Conservation (phyloP, 1,139 yeast genomes). For the Insectozyma bohioensis region DNA sequence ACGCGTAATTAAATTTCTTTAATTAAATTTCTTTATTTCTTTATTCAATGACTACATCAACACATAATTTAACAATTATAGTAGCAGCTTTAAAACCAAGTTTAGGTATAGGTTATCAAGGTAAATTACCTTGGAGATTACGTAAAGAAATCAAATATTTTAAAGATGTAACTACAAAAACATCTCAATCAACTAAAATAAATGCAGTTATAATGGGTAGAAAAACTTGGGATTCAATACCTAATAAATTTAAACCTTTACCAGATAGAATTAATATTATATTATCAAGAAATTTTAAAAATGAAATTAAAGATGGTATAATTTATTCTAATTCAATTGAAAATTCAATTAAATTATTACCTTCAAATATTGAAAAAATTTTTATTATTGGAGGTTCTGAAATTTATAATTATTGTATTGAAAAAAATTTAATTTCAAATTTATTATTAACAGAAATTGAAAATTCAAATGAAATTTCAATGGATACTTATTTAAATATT, state of each 20-base stretch:
- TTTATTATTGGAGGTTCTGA: slow-evolving; percentile 95
- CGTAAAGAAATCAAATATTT: slow-evolving; percentile 85
- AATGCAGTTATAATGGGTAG: slow-evolving; percentile 97
- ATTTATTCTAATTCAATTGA: slow-evolving; percentile 48
- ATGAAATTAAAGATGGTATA: slow-evolving; percentile 29
- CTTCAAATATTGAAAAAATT: slow-evolving; percentile 46
- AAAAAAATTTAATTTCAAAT: slow-evolving; percentile 44
- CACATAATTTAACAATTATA: slow-evolving; percentile 51
- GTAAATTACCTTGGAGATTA: slow-evolving; percentile 85
- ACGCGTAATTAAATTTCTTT: too few relatives aligned
- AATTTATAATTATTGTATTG: slow-evolving; percentile 62
- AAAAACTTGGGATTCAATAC: slow-evolving; percentile 94
- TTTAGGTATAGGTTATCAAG: slow-evolving; percentile 82
- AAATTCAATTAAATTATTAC: slow-evolving; percentile 32
- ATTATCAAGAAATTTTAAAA: slow-evolving; percentile 50
- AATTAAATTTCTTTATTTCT: too few relatives aligned
- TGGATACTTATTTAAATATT: slow-evolving; percentile 65
- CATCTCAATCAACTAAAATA: slow-evolving; percentile 27
- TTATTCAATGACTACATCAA: slow-evolving; percentile 5
- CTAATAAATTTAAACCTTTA: slow-evolving; percentile 78
- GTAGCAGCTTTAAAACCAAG: slow-evolving; percentile 85
- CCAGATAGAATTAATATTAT: slow-evolving; percentile 75
- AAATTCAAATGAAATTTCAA: slow-evolving; percentile 39
- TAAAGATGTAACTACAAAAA: slow-evolving; percentile 62
- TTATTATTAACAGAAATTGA: slow-evolving; percentile 75